Base-by-base conservation (phyloP, 768 basidiomycete species). In the Paxillus rubicundulus region DNA sequence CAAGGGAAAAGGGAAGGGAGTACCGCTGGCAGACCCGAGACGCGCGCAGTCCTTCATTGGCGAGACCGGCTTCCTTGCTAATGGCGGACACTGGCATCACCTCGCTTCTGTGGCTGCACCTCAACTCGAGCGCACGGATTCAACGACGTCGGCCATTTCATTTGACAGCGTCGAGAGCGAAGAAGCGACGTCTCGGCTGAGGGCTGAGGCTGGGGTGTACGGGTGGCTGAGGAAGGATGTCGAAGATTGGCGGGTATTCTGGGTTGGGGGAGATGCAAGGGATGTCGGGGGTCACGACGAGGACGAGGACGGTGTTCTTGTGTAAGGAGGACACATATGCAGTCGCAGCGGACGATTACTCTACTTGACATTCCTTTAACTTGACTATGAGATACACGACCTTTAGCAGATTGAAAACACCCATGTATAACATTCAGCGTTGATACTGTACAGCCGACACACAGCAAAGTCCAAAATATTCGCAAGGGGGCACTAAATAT, bases 161-260 rank as follows among this genome's bases (percentile, higher is more conserved):
- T 72, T 72, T 44, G 74, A 74, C 48, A 85, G 78, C 49, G 66
- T 79, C 56, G 82, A 78, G 28, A 75, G 82, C 2, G 75, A 81
- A 20, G 85, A 82, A 43, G 60, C 82, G 8, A 52, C 68, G 1
- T 72, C 70, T 24, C 65, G 71, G 59, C 62, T 82, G 63, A 76
- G 74, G 60, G 70, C 68, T 18, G 81, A 84, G 51, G 76, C 85
- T 52, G 90, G 90, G 6, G 69, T 87, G 5, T 93, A 92, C 64
- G 89, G 81, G 0, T 92, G 90, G 89, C 77, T 82, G 69, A 71
- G 82, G 59, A 89, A 85, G 61, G 89, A 85, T 14, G 55, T 74
- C 4, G 80, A 83, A 49, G 90, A 93, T 61, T 93, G 84, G 79
- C 74, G 90, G 18, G 80, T 92, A 12, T 84, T 92, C 63, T 93